These are phyloP conservation scores for Sphaerulina vaccinii DNA, from an alignment of 2,329 filamentous ascomycete species.

Conservation along the genomic window DNA sequence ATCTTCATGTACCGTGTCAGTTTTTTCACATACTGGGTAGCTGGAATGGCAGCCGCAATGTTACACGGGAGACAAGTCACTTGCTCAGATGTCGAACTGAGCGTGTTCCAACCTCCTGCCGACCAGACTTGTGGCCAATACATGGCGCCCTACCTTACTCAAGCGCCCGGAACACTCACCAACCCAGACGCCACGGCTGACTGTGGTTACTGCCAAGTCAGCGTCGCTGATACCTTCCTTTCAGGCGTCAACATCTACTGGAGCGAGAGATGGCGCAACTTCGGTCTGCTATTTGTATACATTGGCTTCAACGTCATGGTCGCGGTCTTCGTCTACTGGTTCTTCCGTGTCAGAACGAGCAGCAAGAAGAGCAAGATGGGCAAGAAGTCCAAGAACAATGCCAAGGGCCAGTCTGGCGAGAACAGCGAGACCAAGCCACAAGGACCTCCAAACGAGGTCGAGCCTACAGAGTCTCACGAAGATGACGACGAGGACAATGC, in stretches of 20 bases:
- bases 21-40: slow-evolving; percentile 64
- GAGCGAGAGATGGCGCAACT: slow-evolving; percentile 64
- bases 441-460: slow-evolving; percentile 4
- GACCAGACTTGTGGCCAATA: slow-evolving; percentile 47
- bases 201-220: slow-evolving; percentile 53
- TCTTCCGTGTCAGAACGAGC: slow-evolving; percentile 53
- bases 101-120: slow-evolving; percentile 42
- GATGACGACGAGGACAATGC: slow-evolving; percentile 7
- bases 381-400: slow-evolving; percentile 21
- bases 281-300: slow-evolving; percentile 67
- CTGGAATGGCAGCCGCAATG: slow-evolving; percentile 42
- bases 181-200: slow-evolving; percentile 45
- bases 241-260: slow-evolving; percentile 44
- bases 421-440: slow-evolving; percentile 6
- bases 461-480: slow-evolving; percentile 1
- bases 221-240: slow-evolving; percentile 51
- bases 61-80: slow-evolving; percentile 49
- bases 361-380: slow-evolving; percentile 24
- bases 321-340: slow-evolving; percentile 62
- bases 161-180: slow-evolving; percentile 43
- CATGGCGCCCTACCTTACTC: slow-evolving; percentile 43
- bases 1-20: slow-evolving; percentile 72
- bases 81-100: slow-evolving; percentile 47
- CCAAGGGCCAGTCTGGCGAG: slow-evolving; percentile 5
- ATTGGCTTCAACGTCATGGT: slow-evolving; percentile 62